Conservation (phyloP, 176 grass and related monocot species). For the Oryza meyeriana region DNA sequence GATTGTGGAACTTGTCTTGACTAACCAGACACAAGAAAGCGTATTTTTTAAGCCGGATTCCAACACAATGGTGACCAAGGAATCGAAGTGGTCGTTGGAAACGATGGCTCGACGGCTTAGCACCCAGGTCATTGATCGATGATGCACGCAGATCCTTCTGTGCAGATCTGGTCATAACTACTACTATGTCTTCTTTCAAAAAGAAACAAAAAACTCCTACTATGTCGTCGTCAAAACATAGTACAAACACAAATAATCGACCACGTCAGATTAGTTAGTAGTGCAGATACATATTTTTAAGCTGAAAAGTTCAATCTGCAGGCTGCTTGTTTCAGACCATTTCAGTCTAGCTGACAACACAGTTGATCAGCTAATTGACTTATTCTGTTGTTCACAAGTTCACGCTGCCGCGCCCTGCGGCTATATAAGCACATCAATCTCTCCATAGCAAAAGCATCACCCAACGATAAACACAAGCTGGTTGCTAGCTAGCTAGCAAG, state of each 20-base stretch:
- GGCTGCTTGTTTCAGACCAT: neutral
- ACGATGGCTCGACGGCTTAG: too few relatives aligned
- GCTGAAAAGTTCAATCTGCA: neutral
- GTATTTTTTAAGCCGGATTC: too few relatives aligned
- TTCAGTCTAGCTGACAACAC: neutral
- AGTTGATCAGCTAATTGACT: neutral
- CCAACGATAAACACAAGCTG: neutral
- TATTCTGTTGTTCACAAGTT: neutral
- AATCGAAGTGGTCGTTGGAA: too few relatives aligned
- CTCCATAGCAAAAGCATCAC: neutral
- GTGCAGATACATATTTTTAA: neutral
- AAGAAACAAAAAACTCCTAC: too few relatives aligned
- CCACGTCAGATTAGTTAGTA: neutral
- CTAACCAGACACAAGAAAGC: too few relatives aligned
- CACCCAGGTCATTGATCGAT: too few relatives aligned
- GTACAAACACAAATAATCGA: neutral
- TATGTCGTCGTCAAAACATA: neutral
- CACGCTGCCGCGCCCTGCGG: too few relatives aligned
- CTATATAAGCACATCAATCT: neutral
- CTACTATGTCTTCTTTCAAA: too few relatives aligned
- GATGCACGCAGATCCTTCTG: too few relatives aligned
- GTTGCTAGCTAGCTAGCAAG: neutral
- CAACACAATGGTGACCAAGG: too few relatives aligned
- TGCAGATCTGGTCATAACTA: too few relatives aligned
- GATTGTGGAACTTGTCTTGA: too few relatives aligned